Evolutionary conservation across 345 rosid species (phyloP).

Genomic region (Salix udensis): DNA sequence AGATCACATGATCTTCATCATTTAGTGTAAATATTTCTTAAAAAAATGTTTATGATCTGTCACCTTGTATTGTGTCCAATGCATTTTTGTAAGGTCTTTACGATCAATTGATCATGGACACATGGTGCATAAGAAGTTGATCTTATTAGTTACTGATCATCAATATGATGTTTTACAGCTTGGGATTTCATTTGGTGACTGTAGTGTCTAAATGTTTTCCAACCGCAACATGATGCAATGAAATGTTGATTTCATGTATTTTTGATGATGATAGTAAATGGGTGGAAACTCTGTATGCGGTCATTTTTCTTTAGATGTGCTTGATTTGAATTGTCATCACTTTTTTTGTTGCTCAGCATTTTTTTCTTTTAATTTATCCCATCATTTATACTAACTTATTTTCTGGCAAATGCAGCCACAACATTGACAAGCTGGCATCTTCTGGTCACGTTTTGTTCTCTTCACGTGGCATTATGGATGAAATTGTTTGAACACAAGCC

Average conservation of each 20-base stretch:
- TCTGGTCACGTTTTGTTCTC: slow-evolving; percentile 96
- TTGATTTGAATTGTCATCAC: background rate
- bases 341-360: background rate
- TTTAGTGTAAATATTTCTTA: background rate
- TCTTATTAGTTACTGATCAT: background rate
- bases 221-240: background rate
- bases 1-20: background rate
- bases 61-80: background rate
- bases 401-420: slow-evolving; percentile 54
- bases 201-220: background rate
- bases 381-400: background rate
- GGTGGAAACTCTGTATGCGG: background rate
- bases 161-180: background rate
- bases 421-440: slow-evolving; percentile 99
- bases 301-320: background rate
- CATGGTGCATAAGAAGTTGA: background rate
- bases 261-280: background rate
- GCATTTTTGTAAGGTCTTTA: background rate
- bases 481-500: slow-evolving; percentile 99
- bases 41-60: background rate
- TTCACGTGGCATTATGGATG: slow-evolving; percentile 96
- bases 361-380: background rate
- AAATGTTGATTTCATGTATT: background rate
- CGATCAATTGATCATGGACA: background rate
- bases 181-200: background rate